These are phyloP conservation scores for Aspergillus taichungensis DNA, from an alignment of 495 filamentous ascomycete species.

Conservation along the genomic window DNA sequence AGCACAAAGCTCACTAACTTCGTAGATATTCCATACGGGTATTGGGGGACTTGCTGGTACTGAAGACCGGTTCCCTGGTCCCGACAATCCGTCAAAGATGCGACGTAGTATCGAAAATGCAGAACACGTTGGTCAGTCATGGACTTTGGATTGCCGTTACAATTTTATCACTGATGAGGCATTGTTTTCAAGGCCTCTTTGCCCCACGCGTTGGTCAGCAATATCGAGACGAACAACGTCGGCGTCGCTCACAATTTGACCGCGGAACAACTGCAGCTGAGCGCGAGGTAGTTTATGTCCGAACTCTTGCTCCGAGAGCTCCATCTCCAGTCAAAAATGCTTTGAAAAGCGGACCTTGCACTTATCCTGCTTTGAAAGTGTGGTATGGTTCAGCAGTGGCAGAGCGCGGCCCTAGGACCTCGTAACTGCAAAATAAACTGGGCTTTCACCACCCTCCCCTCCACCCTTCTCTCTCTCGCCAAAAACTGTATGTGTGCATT, in stretches of 20 bases:
- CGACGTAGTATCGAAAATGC: slow-evolving; percentile 77
- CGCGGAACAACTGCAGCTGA: slow-evolving; percentile 43
- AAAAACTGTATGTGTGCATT: slow-evolving; percentile 34
- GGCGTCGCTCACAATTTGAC: slow-evolving; percentile 68
- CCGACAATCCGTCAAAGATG: slow-evolving; percentile 80
- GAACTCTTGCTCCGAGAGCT: slow-evolving; percentile 13
- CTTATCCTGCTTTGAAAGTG: slow-evolving; percentile 19
- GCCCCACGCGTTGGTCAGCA: slow-evolving; percentile 65
- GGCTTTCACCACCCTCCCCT: background rate
- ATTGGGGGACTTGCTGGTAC: slow-evolving; percentile 35
- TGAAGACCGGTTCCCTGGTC: slow-evolving; percentile 65
- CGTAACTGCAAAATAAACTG: slow-evolving; percentile 5
- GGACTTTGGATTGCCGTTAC: background rate
- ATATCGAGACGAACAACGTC: slow-evolving; percentile 65
- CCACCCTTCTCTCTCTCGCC: slow-evolving; percentile 1
- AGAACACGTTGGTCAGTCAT: slow-evolving; percentile 65
- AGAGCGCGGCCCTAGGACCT: slow-evolving; percentile 15
- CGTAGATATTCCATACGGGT: slow-evolving; percentile 41
- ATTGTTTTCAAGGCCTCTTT: slow-evolving; percentile 44
- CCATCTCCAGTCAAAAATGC: slow-evolving; percentile 8
- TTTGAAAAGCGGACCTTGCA: slow-evolving; percentile 20
- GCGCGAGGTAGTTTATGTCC: slow-evolving; percentile 19
- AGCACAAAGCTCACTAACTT: background rate
- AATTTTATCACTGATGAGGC: too few species aligned
- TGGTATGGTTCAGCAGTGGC: slow-evolving; percentile 14